A percentile compares a stretch with the other conserved stretches of the same genome.
Conservation (phyloP, 2,329 filamentous ascomycete species). For the Fusarium albosuccineum region DNA sequence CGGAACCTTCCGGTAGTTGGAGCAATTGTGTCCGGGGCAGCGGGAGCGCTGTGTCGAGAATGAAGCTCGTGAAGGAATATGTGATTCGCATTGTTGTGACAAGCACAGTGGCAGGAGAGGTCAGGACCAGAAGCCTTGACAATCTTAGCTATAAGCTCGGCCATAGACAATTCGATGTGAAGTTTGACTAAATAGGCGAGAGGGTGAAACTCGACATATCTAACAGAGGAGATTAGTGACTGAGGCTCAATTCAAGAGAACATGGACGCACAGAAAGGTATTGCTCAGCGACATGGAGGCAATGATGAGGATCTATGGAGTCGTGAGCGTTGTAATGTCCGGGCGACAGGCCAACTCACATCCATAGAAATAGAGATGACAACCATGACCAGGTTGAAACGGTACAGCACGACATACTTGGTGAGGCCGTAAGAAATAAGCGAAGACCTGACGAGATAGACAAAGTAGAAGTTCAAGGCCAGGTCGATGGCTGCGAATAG, state of each 20-base stretch:
- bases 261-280: slow-evolving; percentile 38
- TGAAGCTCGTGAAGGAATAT: slow-evolving; percentile 19
- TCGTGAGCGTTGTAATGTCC: neutral
- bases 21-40: slow-evolving; percentile 17
- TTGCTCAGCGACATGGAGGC: slow-evolving; percentile 42
- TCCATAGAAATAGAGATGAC: slow-evolving; percentile 48
- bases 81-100: slow-evolving; percentile 32
- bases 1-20: slow-evolving; percentile 39
- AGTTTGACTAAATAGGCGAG: slow-evolving; percentile 47
- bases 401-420: slow-evolving; percentile 62
- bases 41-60: slow-evolving; percentile 26
- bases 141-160: slow-evolving; percentile 46
- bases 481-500: slow-evolving; percentile 62
- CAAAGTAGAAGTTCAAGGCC: slow-evolving; percentile 62
- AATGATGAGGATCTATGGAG: slow-evolving; percentile 41
- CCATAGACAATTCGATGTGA: slow-evolving; percentile 46
- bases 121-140: slow-evolving; percentile 40
- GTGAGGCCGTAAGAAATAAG: slow-evolving; percentile 62
- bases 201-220: slow-evolving; percentile 45
- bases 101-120: slow-evolving; percentile 38
- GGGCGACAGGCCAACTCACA: slow-evolving; percentile 25
- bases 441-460: slow-evolving; percentile 57
- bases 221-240: slow-evolving; percentile 8
- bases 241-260: too few species aligned
- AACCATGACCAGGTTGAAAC: slow-evolving; percentile 51